Conservation (phyloP, 495 filamentous ascomycete species). For the Penicillium herquei region DNA sequence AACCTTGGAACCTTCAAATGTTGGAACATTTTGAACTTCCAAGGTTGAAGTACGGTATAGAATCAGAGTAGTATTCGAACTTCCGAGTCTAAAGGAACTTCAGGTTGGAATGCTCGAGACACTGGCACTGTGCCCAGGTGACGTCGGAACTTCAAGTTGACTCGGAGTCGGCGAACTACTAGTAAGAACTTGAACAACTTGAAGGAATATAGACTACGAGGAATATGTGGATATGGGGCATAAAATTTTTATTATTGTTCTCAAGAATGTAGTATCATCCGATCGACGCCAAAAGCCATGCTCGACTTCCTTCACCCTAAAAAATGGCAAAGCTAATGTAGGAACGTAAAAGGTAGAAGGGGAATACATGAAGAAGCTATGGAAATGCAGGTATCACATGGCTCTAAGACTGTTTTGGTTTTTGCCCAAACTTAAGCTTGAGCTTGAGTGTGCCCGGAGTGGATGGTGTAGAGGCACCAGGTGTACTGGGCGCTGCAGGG, state of each 20-base stretch:
- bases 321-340: neutral
- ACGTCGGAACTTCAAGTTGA: too few species aligned
- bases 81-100: too few species aligned
- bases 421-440: slow-evolving; percentile 44
- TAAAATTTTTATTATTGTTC: slow-evolving; percentile 12
- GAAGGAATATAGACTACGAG: too few species aligned
- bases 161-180: too few species aligned
- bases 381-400: slow-evolving; percentile 2
- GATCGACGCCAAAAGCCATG: slow-evolving; percentile 17
- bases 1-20: too few species aligned
- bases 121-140: too few species aligned
- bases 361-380: slow-evolving; percentile 22
- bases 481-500: slow-evolving; percentile 16
- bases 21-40: too few species aligned
- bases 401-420: slow-evolving; percentile 27
- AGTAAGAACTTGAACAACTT: too few species aligned
- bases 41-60: too few species aligned
- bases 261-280: slow-evolving; percentile 4
- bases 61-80: too few species aligned
- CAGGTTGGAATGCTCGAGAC: too few species aligned
- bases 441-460: slow-evolving; percentile 42
- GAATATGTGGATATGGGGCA: neutral
- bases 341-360: slow-evolving; percentile 4
- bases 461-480: slow-evolving; percentile 25
- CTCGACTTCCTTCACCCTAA: slow-evolving; percentile 1